phyloP scores from a whole-genome alignment of 2,329 filamentous ascomycete species.

The Xylaria sp. region DNA sequence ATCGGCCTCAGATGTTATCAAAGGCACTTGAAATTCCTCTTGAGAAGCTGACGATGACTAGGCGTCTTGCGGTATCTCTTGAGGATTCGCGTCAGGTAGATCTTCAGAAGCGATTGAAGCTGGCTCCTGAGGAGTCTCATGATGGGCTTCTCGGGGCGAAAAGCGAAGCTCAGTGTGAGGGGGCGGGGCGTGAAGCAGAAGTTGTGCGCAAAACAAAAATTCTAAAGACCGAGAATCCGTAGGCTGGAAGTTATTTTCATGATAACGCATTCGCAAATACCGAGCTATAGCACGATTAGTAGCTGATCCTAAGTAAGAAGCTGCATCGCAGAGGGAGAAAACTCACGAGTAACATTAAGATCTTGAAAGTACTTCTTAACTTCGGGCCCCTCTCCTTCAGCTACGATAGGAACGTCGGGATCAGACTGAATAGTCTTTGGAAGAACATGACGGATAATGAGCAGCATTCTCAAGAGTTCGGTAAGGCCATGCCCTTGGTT shows the following conservation, averaged over 20 bases:
- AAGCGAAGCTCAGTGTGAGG: conserved; percentile 23
- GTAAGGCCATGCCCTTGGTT: conserved; percentile 70
- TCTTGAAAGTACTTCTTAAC: conserved; percentile 65
- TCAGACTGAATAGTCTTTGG: conserved; percentile 62
- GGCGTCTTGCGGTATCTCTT: conserved; percentile 34
- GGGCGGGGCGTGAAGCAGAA: conserved; percentile 50
- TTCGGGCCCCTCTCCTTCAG: conserved; percentile 59
- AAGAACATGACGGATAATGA: conserved; percentile 69
- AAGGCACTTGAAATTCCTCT: conserved; percentile 10
- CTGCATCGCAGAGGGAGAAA: neutral
- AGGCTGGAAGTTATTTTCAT: conserved; percentile 63
- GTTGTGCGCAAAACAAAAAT: conserved; percentile 58
- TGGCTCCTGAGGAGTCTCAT: conserved; percentile 15
- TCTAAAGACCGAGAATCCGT: conserved; percentile 60
- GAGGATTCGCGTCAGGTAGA: conserved; percentile 25
- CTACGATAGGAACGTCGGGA: conserved; percentile 60
- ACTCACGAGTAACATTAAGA: conserved; percentile 69
- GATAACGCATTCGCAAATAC: conserved; percentile 59
- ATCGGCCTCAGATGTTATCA: neutral
- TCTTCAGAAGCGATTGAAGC: conserved; percentile 19
- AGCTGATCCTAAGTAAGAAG: neutral
- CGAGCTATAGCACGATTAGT: conserved; percentile 47
- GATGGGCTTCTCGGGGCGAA: conserved; percentile 11
- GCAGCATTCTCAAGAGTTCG: conserved; percentile 69
- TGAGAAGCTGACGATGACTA: conserved; percentile 38